Conservation (phyloP, 129 eudicot species). For the Deinandra increscens region DNA sequence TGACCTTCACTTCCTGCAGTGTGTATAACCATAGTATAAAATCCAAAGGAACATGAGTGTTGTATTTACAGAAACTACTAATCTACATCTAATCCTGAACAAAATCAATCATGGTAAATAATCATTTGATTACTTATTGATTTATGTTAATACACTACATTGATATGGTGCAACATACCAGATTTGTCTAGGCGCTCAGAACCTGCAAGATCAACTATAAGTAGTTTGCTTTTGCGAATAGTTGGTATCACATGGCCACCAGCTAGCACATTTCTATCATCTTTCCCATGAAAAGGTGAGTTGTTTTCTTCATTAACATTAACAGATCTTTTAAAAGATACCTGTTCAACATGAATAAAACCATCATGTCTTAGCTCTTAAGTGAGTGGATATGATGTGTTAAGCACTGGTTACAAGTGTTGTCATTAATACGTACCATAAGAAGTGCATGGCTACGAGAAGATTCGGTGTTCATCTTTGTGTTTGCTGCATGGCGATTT, state of each 20-base stretch:
- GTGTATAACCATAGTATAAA: slow-evolving; percentile 22
- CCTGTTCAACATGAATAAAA: slow-evolving; percentile 37
- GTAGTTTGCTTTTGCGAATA: slow-evolving; percentile 86
- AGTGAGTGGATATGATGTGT: slow-evolving; percentile 3
- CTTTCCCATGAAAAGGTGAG: slow-evolving; percentile 35
- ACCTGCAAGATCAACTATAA: slow-evolving; percentile 98
- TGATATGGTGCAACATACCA: slow-evolving; percentile 43
- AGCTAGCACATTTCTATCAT: slow-evolving; percentile 32
- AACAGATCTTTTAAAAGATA: slow-evolving; percentile 59
- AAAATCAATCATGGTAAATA: neutral
- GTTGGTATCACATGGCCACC: slow-evolving; percentile 53
- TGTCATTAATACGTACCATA: slow-evolving; percentile 50
- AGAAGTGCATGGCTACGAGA: slow-evolving; percentile 99
- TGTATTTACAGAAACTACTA: neutral
- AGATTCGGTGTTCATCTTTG: slow-evolving; percentile 92
- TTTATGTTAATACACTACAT: slow-evolving; percentile 15
- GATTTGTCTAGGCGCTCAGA: slow-evolving; percentile 91
- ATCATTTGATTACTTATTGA: neutral
- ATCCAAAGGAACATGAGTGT: slow-evolving; percentile 5
- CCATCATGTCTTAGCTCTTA: neutral
- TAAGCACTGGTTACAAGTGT: neutral
- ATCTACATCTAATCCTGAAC: slow-evolving; percentile 13
- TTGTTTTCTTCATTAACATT: slow-evolving; percentile 46
- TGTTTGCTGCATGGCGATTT: slow-evolving; percentile 98
- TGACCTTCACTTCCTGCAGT: slow-evolving; percentile 93